A percentile compares a stretch with the other conserved stretches of the same genome.
Evolutionary conservation across 2,329 filamentous ascomycete species (phyloP).

Genomic region (Macrophomina pseudophaseolina): DNA sequence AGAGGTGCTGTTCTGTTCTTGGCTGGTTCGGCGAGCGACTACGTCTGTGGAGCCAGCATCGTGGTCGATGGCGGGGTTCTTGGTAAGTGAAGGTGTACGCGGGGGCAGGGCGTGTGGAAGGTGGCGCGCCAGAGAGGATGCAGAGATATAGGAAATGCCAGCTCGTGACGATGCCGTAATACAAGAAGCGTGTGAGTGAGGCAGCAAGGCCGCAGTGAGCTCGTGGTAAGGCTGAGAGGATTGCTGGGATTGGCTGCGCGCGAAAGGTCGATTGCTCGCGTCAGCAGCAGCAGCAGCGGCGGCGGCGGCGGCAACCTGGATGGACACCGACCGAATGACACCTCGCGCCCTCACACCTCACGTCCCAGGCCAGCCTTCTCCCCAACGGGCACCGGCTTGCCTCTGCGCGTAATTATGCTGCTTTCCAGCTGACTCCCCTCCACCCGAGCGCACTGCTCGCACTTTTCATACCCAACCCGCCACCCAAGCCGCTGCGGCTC

Average conservation of each 20-base stretch:
- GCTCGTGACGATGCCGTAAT: too few relatives aligned
- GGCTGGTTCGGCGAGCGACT: too few relatives aligned
- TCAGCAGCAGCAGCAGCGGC: constrained; percentile 5
- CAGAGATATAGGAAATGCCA: too few relatives aligned
- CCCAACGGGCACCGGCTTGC: constrained; percentile 1
- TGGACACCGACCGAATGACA: constrained; percentile 5
- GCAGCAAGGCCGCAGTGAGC: neutral
- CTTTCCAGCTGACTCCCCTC: constrained; percentile 16
- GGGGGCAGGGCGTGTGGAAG: too few relatives aligned
- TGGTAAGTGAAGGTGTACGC: too few relatives aligned
- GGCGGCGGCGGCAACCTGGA: neutral
- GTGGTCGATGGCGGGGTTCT: too few relatives aligned
- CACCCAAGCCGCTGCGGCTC: constrained; percentile 16
- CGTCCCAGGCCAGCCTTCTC: neutral
- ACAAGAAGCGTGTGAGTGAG: neutral
- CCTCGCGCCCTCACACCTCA: neutral
- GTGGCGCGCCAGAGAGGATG: too few relatives aligned
- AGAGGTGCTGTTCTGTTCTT: too few relatives aligned
- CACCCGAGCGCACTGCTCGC: constrained; percentile 19
- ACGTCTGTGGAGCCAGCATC: too few relatives aligned
- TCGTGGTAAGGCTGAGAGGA: constrained; percentile 7
- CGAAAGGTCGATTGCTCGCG: neutral
- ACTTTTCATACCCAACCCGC: neutral
- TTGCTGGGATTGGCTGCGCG: neutral
- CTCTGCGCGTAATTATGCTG: constrained; percentile 21